phyloP scores from a whole-genome alignment of 2,329 filamentous ascomycete genomes.

The Pseudogymnoascus pannorum region DNA sequence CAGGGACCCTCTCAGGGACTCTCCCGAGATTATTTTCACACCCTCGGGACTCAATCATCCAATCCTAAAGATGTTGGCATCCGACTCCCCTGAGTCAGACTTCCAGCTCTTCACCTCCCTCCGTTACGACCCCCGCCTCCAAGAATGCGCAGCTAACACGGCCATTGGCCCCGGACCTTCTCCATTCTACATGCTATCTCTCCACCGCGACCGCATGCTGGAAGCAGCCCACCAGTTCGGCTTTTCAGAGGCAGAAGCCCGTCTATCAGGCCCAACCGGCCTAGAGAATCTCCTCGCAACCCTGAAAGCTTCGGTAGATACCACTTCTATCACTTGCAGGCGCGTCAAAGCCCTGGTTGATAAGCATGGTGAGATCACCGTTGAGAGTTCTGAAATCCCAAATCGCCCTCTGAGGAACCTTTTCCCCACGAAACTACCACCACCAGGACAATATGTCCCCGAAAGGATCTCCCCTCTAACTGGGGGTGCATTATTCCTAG shows the following conservation, averaged over 20 bases:
- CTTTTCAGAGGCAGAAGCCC: slow-evolving; percentile 41
- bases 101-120: slow-evolving; percentile 65
- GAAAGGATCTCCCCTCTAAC: slow-evolving; percentile 23
- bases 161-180: slow-evolving; percentile 34
- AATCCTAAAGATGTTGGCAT: background rate
- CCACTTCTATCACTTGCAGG: slow-evolving; percentile 30
- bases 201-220: slow-evolving; percentile 73
- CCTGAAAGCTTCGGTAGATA: slow-evolving; percentile 27
- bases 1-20: background rate
- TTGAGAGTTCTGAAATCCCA: slow-evolving; percentile 34
- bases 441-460: slow-evolving; percentile 31
- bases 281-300: slow-evolving; percentile 36
- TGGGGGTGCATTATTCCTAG: slow-evolving; percentile 23
- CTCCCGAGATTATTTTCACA: background rate
- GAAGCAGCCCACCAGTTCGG: slow-evolving; percentile 50
- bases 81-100: slow-evolving; percentile 17
- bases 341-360: slow-evolving; percentile 50
- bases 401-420: slow-evolving; percentile 43
- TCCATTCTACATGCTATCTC: slow-evolving; percentile 71
- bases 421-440: slow-evolving; percentile 49
- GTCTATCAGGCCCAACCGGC: slow-evolving; percentile 40
- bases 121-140: slow-evolving; percentile 59
- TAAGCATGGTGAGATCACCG: slow-evolving; percentile 39
- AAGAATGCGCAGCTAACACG: slow-evolving; percentile 25
- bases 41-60: background rate